Evolutionary conservation across 208 protist genomes (phyloP).

Genomic region (Trypanosoma caninum): DNA sequence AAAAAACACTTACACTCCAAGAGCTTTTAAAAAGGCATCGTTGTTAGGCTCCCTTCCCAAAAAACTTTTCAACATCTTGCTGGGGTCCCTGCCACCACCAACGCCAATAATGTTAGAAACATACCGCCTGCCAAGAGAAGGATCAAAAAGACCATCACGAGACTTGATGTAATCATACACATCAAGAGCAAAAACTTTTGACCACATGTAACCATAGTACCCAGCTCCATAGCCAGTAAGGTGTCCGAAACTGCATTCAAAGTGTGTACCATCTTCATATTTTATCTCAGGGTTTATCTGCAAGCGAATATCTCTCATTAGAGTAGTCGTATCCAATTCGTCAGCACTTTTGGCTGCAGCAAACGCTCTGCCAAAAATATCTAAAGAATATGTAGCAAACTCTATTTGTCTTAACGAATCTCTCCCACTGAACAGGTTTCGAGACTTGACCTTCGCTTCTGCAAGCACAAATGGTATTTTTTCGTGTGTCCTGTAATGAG

Average conservation of each 20-base stretch:
- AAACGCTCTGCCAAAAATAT: slow-evolving; percentile 70
- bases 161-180: slow-evolving; percentile 76
- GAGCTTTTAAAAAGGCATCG: slow-evolving; percentile 67
- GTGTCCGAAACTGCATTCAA: slow-evolving; percentile 80
- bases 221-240: slow-evolving; percentile 74
- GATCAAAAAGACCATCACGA: slow-evolving; percentile 63
- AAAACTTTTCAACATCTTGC: slow-evolving; percentile 72
- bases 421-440: slow-evolving; percentile 66
- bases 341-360: slow-evolving; percentile 32
- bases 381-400: slow-evolving; percentile 77
- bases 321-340: slow-evolving; percentile 47
- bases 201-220: slow-evolving; percentile 89
- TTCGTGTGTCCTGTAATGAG: slow-evolving; percentile 81
- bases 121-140: slow-evolving; percentile 58
- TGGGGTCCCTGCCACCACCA: slow-evolving; percentile 71
- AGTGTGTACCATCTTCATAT: slow-evolving; percentile 57
- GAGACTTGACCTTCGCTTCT: slow-evolving; percentile 73
- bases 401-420: slow-evolving; percentile 73
- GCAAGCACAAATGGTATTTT: slow-evolving; percentile 60
- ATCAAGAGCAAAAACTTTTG: slow-evolving; percentile 83
- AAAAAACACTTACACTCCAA: slow-evolving; percentile 47
- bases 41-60: slow-evolving; percentile 80
- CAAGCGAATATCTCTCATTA: slow-evolving; percentile 54
- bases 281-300: slow-evolving; percentile 60
- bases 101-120: slow-evolving; percentile 73